These are phyloP conservation scores for Pseudogymnoascus sp. DNA, from an alignment of 2,329 filamentous ascomycete species.

Conservation along the genomic window DNA sequence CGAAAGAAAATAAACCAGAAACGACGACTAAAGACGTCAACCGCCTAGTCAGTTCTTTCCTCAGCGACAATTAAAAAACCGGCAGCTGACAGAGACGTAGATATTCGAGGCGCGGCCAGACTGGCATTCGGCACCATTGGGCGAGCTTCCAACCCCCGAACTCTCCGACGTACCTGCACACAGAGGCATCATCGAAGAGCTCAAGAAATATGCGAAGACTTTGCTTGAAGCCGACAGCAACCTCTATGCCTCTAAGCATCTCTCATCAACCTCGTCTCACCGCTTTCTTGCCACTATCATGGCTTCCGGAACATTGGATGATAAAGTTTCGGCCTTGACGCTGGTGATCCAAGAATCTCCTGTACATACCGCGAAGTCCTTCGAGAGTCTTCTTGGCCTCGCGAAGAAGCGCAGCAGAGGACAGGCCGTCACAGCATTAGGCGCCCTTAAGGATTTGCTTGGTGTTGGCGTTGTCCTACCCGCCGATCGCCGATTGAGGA, in stretches of 20 bases:
- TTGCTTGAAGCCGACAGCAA: constrained; percentile 72
- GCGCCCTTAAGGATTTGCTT: constrained; percentile 87
- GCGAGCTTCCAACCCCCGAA: constrained; percentile 39
- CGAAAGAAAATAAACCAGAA: neutral
- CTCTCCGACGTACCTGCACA: constrained; percentile 39
- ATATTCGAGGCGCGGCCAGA: constrained; percentile 54
- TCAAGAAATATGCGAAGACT: constrained; percentile 63
- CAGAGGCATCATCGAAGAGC: constrained; percentile 44
- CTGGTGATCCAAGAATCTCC: constrained; percentile 94
- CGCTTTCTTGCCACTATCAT: constrained; percentile 98
- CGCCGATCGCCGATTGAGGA: constrained; percentile 67
- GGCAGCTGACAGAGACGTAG: constrained; percentile 32
- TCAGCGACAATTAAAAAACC: constrained; percentile 10
- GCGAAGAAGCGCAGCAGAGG: constrained; percentile 91
- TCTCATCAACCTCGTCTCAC: constrained; percentile 76
- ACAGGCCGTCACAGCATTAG: constrained; percentile 85
- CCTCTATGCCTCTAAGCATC: constrained; percentile 61
- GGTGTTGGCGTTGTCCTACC: constrained; percentile 83
- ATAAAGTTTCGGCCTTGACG: constrained; percentile 93
- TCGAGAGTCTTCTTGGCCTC: constrained; percentile 73
- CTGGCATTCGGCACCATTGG: constrained; percentile 55
- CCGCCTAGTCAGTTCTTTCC: constrained; percentile 25
- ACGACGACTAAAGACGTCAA: constrained; percentile 21
- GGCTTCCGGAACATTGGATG: constrained; percentile 88
- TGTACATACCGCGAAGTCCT: constrained; percentile 80